Percentiles rank a stretch among this genome's conserved stretches.
These are phyloP conservation scores for Prosopis cineraria DNA, from an alignment of 306 rosid species.

Conservation along the genomic window DNA sequence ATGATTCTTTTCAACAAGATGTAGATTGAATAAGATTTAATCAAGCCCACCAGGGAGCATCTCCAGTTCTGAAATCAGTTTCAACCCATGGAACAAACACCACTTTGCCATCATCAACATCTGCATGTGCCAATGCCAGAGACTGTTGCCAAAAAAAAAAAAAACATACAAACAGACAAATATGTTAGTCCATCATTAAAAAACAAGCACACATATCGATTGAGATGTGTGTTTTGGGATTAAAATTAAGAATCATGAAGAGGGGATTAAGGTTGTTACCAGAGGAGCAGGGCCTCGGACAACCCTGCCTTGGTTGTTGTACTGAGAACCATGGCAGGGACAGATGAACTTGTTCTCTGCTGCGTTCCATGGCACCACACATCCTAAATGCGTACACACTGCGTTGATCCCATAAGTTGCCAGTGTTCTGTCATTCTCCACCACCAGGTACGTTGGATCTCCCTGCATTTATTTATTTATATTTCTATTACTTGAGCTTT, in stretches of 20 bases:
- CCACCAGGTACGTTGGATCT: conserved; percentile 72
- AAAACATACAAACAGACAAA: neutral
- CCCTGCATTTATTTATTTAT: conserved; percentile 41
- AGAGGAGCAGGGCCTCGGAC: conserved; percentile 77
- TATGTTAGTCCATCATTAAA: neutral
- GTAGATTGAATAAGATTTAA: neutral
- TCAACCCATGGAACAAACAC: conserved; percentile 64
- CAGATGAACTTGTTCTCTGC: conserved; percentile 70
- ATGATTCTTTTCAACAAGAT: neutral
- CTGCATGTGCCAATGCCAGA: conserved; percentile 60
- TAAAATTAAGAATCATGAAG: neutral
- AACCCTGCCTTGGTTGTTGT: conserved; percentile 61
- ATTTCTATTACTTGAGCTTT: neutral
- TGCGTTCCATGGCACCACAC: conserved; percentile 66
- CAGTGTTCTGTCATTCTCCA: conserved; percentile 57
- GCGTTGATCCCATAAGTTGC: conserved; percentile 72
- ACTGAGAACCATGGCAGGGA: conserved; percentile 82
- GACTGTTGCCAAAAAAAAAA: conserved; percentile 44
- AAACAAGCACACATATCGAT: neutral
- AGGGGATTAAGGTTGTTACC: conserved; percentile 32
- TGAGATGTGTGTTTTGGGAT: neutral
- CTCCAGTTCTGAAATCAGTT: conserved; percentile 68
- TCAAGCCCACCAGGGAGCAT: conserved; percentile 63
- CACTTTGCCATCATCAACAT: conserved; percentile 55
- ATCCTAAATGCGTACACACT: conserved; percentile 78